Conservation (phyloP, 805 yeast genomes). For the Barnettozyma californica region DNA sequence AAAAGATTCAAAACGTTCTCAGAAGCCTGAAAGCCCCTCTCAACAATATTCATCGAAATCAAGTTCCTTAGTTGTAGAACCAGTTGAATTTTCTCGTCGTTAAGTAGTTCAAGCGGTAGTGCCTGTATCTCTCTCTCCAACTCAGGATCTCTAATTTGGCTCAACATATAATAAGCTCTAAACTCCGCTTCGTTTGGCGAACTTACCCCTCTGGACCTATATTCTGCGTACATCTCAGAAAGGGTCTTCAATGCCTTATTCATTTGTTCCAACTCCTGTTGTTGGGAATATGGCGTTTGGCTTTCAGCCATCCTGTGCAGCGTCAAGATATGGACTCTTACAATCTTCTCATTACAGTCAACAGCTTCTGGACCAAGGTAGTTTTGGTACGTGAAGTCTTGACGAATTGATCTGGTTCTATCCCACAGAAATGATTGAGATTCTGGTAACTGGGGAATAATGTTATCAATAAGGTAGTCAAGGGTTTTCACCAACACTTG, state of each 20-base stretch:
- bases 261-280: constrained; percentile 92
- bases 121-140: constrained; percentile 69
- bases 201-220: constrained; percentile 58
- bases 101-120: constrained; percentile 52
- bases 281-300: constrained; percentile 74
- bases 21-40: constrained; percentile 45
- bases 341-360: constrained; percentile 88
- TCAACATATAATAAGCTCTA: constrained; percentile 77
- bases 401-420: constrained; percentile 92
- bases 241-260: constrained; percentile 87
- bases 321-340: constrained; percentile 76
- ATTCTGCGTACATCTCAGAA: constrained; percentile 80
- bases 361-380: constrained; percentile 91
- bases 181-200: constrained; percentile 91
- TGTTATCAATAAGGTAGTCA: constrained; percentile 60
- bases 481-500: constrained; percentile 59
- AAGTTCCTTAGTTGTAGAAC: constrained; percentile 69
- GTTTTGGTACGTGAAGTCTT: constrained; percentile 94
- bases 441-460: constrained; percentile 67
- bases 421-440: constrained; percentile 95
- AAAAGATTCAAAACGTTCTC: constrained; percentile 60
- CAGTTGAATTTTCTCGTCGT: constrained; percentile 54
- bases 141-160: constrained; percentile 81
- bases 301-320: constrained; percentile 82
- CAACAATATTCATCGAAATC: constrained; percentile 52